Base-by-base conservation (phyloP, 345 rosid species). In the Tarenaya hassleriana region DNA sequence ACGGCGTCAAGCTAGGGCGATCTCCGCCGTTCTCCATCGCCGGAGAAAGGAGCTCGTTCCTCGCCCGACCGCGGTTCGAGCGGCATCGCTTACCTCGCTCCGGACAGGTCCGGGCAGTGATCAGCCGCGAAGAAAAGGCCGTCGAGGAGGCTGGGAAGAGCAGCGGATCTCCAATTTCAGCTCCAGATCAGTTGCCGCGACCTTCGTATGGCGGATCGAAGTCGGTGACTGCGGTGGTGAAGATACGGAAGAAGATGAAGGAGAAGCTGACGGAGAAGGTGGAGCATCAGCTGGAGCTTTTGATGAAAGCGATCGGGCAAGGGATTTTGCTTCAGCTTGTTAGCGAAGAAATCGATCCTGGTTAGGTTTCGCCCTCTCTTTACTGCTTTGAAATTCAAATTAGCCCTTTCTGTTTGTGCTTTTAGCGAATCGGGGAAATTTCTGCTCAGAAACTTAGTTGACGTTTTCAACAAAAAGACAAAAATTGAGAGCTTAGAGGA, bases 301-400 rank as follows among this genome's bases (percentile, higher is more conserved):
- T 84, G 14, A 50, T 83, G 60, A 87, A 79, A 56, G 90, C 89
- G 33, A 73, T 92, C 48, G 95, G 95, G 43, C 84, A 64, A 50
- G 95, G 96, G 58, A 77, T 92, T 73, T 40, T 61, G 69, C 74
- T 92, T 71, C 96, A 77, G 55, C 94, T 92, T 33, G 61, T 88
- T 49, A 83, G 96, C 68, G 90, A 84, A 58, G 83, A 84, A 33
- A 62, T 81, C 41, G 96, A 92, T 68, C 81, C 88, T 67, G 95
- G 98, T 86, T 66, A 18, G 77, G 16, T 50, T 46, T 18, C 7
- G 57, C 4, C 0, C 2, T 39, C 14, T 19, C 8, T 11, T 4
- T 11, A 1, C 3, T 5, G 45, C 33, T 33, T 38, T 11, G 11
- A 0, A 34, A 15, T 27, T 10, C 16, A 11, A 38, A 29, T 61